Conservation (phyloP, 2,329 filamentous ascomycete genomes). For the Aspergillus proliferans region DNA sequence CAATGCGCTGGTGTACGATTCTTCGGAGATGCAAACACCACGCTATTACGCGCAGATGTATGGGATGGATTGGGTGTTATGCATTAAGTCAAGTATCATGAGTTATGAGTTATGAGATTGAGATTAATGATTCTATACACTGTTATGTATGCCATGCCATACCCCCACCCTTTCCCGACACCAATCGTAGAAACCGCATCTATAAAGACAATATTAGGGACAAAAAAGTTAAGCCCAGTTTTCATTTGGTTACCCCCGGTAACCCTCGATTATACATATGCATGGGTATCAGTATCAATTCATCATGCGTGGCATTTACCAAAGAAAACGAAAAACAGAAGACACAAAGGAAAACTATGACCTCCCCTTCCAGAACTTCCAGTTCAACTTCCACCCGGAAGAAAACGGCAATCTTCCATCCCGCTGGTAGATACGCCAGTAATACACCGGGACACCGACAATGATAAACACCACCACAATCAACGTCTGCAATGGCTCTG, state of each 20-base stretch:
- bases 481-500: conserved; percentile 82
- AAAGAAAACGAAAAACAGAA: conserved; percentile 3
- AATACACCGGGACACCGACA: conserved; percentile 80
- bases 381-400: conserved; percentile 8
- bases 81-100: neutral
- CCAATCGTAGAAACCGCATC: too few species aligned
- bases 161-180: neutral
- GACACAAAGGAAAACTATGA: neutral
- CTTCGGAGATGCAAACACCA: conserved; percentile 12
- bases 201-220: too few species aligned
- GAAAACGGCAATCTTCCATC: conserved; percentile 39
- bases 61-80: conserved; percentile 19
- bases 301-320: conserved; percentile 5
- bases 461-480: conserved; percentile 80
- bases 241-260: conserved; percentile 2
- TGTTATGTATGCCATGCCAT: neutral
- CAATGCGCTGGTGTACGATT: conserved; percentile 14
- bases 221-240: neutral
- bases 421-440: conserved; percentile 69
- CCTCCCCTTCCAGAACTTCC: conserved; percentile 39
- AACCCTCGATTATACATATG: conserved; percentile 15
- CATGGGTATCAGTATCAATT: conserved; percentile 23
- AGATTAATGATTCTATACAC: conserved; percentile 5
- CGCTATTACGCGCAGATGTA: conserved; percentile 13
- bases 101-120: conserved; percentile 1